Conservation (phyloP, 1,139 yeast species). For the Debaryomyces psychrophilus region DNA sequence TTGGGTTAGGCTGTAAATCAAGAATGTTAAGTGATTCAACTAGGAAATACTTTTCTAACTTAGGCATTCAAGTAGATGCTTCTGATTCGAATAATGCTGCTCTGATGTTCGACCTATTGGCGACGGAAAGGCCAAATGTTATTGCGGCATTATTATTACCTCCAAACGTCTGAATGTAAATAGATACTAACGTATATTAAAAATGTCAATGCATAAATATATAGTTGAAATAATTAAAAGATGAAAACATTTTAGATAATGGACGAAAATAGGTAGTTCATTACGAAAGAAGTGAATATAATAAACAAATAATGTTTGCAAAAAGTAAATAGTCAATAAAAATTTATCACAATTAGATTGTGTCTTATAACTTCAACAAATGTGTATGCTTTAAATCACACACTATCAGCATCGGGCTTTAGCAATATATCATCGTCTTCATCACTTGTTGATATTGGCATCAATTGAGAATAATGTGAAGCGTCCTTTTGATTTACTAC, state of each 20-base stretch:
- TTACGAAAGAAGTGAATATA: constrained; percentile 8
- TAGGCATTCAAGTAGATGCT: constrained; percentile 72
- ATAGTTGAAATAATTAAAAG: constrained; percentile 1
- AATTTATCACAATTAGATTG: background rate
- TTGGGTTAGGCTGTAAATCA: constrained; percentile 69
- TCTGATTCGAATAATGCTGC: constrained; percentile 73
- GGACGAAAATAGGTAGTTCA: background rate
- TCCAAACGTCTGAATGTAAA: constrained; percentile 52
- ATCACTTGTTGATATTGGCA: constrained; percentile 6
- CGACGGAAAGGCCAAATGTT: constrained; percentile 76
- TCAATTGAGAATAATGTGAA: constrained; percentile 2
- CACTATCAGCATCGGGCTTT: constrained; percentile 1
- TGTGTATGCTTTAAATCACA: background rate
- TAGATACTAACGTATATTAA: constrained; percentile 9
- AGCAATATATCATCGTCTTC: constrained; percentile 5
- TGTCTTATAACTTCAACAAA: background rate
- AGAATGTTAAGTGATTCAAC: constrained; percentile 64
- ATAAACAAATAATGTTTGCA: constrained; percentile 5
- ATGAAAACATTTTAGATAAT: background rate
- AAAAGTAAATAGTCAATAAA: constrained; percentile 2
- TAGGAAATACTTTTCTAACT: constrained; percentile 47
- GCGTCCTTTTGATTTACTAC: constrained; percentile 3
- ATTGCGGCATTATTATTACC: constrained; percentile 74
- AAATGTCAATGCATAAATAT: constrained; percentile 10
- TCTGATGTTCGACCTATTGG: constrained; percentile 69